These are phyloP conservation scores for Vitis rotundifolia DNA, from an alignment of 164 flowering plant genomes.

Conservation along the genomic window DNA sequence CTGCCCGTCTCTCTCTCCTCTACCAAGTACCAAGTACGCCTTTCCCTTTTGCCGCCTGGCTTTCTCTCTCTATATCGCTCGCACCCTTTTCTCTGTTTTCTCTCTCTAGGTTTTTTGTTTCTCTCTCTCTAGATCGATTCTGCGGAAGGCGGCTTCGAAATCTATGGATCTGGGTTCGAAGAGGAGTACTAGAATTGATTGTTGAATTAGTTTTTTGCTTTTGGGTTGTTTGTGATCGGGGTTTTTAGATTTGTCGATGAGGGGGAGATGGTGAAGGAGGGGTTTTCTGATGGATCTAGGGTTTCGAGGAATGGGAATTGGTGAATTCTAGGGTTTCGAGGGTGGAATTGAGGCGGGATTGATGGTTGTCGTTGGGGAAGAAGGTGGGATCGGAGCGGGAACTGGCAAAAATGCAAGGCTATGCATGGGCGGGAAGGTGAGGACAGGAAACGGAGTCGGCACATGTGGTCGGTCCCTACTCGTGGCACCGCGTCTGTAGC, in stretches of 20 bases:
- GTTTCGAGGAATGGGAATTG: conserved; percentile 18
- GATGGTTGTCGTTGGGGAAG: conserved; percentile 42
- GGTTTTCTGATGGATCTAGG: conserved; percentile 33
- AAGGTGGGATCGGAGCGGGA: conserved; percentile 24
- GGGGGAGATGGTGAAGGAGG: conserved; percentile 3
- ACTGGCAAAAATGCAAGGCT: conserved; percentile 59
- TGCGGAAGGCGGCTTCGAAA: conserved; percentile 7
- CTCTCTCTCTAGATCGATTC: conserved; percentile 29
- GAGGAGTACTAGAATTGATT: no score
- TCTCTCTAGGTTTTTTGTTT: conserved; percentile 2
- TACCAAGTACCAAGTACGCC: conserved; percentile 38
- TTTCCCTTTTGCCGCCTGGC: conserved; percentile 31
- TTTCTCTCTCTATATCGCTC: conserved; percentile 9
- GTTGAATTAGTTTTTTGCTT: no score
- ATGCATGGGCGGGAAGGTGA: conserved; percentile 73
- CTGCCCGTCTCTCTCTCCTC: conserved; percentile 5
- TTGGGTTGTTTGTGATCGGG: neutral
- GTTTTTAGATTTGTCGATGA: conserved; percentile 7
- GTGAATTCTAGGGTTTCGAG: conserved; percentile 14
- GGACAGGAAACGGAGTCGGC: conserved; percentile 54
- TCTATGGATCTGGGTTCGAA: conserved; percentile 1
- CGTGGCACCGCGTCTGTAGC: conserved; percentile 41
- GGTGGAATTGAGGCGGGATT: conserved; percentile 34
- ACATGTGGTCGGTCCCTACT: conserved; percentile 68
- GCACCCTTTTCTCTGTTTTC: neutral